Evolutionary conservation across 2,329 filamentous ascomycete species (phyloP).

Genomic region (Pseudogymnoascus sp.): DNA sequence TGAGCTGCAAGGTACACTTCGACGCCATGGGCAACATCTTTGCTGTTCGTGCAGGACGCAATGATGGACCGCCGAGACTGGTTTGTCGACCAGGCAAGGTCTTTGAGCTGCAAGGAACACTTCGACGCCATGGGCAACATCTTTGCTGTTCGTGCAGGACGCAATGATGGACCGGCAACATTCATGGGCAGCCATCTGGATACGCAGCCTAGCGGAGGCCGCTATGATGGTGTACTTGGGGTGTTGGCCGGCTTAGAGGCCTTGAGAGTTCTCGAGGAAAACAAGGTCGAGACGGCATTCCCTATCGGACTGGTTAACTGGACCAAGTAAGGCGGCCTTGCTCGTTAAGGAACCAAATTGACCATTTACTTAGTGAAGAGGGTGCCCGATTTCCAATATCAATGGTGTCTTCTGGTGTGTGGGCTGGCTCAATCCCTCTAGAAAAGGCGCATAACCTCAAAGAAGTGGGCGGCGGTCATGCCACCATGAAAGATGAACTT

Average conservation of each 20-base stretch:
- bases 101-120: conserved; percentile 57
- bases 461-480: conserved; percentile 52
- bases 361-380: conserved; percentile 66
- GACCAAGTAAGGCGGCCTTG: conserved; percentile 35
- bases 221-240: conserved; percentile 72
- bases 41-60: conserved; percentile 56
- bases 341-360: background rate
- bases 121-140: conserved; percentile 68
- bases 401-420: conserved; percentile 68
- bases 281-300: conserved; percentile 58
- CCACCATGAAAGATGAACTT: conserved; percentile 60
- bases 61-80: conserved; percentile 58
- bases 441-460: conserved; percentile 52
- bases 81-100: conserved; percentile 58
- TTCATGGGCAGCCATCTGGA: conserved; percentile 65
- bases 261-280: conserved; percentile 58
- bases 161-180: conserved; percentile 50
- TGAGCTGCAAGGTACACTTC: conserved; percentile 59
- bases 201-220: conserved; percentile 54
- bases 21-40: conserved; percentile 73
- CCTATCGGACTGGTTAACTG: conserved; percentile 41
- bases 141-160: conserved; percentile 62
- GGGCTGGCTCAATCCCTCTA: conserved; percentile 59
- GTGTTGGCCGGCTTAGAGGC: conserved; percentile 67
- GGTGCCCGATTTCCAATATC: conserved; percentile 70